Evolutionary conservation across 148 eudicot species (phyloP), one percentile per base, ranked within the genome.

Genomic region (Linanthus parryae): DNA sequence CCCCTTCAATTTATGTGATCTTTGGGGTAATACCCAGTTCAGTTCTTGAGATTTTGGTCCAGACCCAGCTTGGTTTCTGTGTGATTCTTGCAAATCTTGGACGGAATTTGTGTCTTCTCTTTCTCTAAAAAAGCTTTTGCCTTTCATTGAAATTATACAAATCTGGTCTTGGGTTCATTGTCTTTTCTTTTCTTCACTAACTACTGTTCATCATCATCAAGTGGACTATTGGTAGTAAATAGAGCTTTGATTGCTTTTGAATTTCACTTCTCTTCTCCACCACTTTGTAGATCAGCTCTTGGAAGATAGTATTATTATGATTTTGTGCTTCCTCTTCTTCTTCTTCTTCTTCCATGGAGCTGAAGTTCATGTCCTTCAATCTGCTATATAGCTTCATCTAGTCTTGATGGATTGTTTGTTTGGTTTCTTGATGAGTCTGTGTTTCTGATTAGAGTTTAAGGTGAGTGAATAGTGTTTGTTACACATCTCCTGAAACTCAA

Each of bases 121-220:
- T n/a, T n/a, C n/a, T n/a, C n/a, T n/a, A n/a, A n/a, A n/a, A n/a
- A n/a, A n/a, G n/a, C n/a, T n/a, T n/a, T n/a, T n/a, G n/a, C n/a
- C n/a, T n/a, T n/a, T n/a, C n/a, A 40, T 39, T 7, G 24, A 61
- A 53, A 49, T 15, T 59, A 51, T 28, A 41, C 42, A 61, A 59
- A 64, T 68, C 55, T 58, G 65, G 68, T 74, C 68, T 45, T 21
- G 27, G 63, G 35, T 68, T 33, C 28, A 45, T 45, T 5, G 11
- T 11, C 11, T 31, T 31, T 8, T 21, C 49, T 23, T 25, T 18
- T 7, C 19, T 48, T n/a, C 22, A 15, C 18, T 42, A 14, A 17
- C 42, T 58, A 73, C 72, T 58, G 47, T 72, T 72, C 68, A 67
- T 27, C 22, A 12, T n/a, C n/a, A n/a, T n/a, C n/a, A 61, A 45